Evolutionary conservation across 345 rosid species (phyloP).

Genomic region (Brassica carinata): DNA sequence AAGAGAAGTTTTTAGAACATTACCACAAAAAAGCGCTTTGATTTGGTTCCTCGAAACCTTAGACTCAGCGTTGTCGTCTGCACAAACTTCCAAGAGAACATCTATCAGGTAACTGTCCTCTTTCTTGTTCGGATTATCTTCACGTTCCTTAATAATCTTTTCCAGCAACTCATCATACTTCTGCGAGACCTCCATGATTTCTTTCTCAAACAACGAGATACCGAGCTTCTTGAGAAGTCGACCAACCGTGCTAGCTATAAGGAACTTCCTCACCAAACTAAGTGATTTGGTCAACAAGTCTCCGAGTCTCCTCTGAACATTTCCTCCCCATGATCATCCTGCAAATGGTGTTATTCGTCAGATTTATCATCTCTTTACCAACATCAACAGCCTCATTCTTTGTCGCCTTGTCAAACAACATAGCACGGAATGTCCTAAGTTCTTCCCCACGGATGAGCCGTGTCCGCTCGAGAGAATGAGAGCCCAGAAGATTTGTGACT

Average conservation of each 20-base stretch:
- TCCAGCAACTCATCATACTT: slow-evolving; percentile 41
- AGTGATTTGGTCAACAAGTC: slow-evolving; percentile 34
- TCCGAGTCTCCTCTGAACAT: slow-evolving; percentile 40
- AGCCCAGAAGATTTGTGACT: slow-evolving; percentile 41
- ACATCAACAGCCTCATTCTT: slow-evolving; percentile 36
- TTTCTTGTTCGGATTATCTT: slow-evolving; percentile 37
- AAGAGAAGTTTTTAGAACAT: neutral
- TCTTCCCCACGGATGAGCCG: slow-evolving; percentile 39
- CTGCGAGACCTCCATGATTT: slow-evolving; percentile 31
- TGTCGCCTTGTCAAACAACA: slow-evolving; percentile 29
- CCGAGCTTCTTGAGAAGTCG: slow-evolving; percentile 38
- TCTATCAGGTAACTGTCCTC: slow-evolving; percentile 50
- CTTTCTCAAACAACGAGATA: slow-evolving; percentile 33
- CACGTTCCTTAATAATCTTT: slow-evolving; percentile 42
- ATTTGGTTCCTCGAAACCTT: slow-evolving; percentile 43
- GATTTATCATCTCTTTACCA: slow-evolving; percentile 42
- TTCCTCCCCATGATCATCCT: slow-evolving; percentile 46
- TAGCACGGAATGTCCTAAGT: slow-evolving; percentile 24
- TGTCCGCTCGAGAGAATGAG: slow-evolving; percentile 37
- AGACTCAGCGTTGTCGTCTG: slow-evolving; percentile 40
- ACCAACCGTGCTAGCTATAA: slow-evolving; percentile 28
- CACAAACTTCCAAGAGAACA: slow-evolving; percentile 43
- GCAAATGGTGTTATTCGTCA: slow-evolving; percentile 44
- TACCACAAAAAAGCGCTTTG: slow-evolving; percentile 48
- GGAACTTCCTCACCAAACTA: slow-evolving; percentile 35